These are phyloP conservation scores for Phytopythium chamaehyphon DNA, from an alignment of 352 stramenopile genomes.

Conservation along the genomic window DNA sequence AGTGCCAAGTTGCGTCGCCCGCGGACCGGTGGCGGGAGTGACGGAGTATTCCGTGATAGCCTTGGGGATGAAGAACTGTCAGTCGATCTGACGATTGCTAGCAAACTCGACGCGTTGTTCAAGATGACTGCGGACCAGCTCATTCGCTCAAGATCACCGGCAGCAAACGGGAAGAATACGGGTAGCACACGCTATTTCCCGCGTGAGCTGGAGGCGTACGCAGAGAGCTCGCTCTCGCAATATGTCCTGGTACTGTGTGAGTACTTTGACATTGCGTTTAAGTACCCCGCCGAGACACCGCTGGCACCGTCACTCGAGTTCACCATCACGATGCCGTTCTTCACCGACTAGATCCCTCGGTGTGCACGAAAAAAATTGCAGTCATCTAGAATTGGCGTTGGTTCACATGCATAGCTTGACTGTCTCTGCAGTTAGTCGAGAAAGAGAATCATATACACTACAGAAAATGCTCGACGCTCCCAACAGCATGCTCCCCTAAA, in stretches of 20 bases:
- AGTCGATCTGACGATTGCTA: constrained; percentile 75
- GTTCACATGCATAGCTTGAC: too few relatives aligned
- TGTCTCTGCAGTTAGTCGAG: neutral
- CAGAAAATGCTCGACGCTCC: too few relatives aligned
- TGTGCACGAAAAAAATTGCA: neutral
- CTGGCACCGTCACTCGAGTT: constrained; percentile 74
- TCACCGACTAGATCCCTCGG: constrained; percentile 35
- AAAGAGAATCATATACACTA: neutral
- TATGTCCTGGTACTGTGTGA: constrained; percentile 79
- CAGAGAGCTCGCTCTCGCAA: constrained; percentile 61
- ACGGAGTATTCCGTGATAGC: constrained; percentile 69
- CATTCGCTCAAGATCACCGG: constrained; percentile 13
- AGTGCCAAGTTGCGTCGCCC: constrained; percentile 44
- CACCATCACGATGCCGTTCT: constrained; percentile 68
- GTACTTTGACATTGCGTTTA: constrained; percentile 76
- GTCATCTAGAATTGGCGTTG: too few relatives aligned
- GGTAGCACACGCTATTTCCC: constrained; percentile 44
- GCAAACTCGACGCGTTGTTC: constrained; percentile 81
- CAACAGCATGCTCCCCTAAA: constrained; percentile 12
- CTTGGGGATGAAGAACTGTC: constrained; percentile 78
- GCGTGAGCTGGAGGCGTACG: constrained; percentile 63
- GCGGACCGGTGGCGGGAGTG: constrained; percentile 21
- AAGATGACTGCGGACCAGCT: constrained; percentile 87
- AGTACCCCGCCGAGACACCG: constrained; percentile 39
- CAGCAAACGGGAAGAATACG: neutral